Conservation (phyloP, 1,284 basidiomycete species). For the Ustilago nuda region DNA sequence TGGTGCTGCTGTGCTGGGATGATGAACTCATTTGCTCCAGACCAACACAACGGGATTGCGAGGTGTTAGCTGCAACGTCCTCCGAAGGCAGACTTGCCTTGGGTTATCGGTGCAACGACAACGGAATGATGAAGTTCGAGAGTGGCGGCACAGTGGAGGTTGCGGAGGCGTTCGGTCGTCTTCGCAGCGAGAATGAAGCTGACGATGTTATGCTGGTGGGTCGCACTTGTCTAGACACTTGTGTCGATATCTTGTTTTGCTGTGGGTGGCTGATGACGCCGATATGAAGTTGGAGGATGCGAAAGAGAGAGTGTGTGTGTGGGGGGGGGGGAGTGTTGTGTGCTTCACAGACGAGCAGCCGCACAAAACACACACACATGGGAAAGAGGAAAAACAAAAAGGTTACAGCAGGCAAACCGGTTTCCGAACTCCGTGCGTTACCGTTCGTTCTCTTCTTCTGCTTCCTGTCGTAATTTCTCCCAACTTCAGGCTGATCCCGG, state of each 20-base stretch:
- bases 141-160: background rate
- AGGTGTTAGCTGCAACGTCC: background rate
- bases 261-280: background rate
- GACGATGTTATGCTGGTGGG: background rate
- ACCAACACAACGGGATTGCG: background rate
- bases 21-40: slow-evolving; percentile 30
- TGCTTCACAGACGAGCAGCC: too few relatives aligned
- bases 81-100: slow-evolving; percentile 8
- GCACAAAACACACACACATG: too few relatives aligned
- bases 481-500: slow-evolving; percentile 4
- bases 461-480: too few relatives aligned
- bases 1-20: slow-evolving; percentile 19
- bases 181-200: background rate
- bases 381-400: too few relatives aligned
- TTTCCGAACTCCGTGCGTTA: background rate
- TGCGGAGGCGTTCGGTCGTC: background rate
- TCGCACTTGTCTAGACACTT: background rate
- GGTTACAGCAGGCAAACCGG: too few relatives aligned
- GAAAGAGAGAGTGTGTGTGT: background rate
- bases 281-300: slow-evolving; percentile 8
- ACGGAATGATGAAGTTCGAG: background rate
- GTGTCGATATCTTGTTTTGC: background rate
- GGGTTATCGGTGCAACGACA: background rate
- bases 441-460: background rate
- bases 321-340: too few relatives aligned